Percentiles rank a stretch among this genome's conserved stretches.
These are phyloP conservation scores for Aureobasidium sp. DNA, from an alignment of 2,329 filamentous ascomycete species.

Conservation along the genomic window DNA sequence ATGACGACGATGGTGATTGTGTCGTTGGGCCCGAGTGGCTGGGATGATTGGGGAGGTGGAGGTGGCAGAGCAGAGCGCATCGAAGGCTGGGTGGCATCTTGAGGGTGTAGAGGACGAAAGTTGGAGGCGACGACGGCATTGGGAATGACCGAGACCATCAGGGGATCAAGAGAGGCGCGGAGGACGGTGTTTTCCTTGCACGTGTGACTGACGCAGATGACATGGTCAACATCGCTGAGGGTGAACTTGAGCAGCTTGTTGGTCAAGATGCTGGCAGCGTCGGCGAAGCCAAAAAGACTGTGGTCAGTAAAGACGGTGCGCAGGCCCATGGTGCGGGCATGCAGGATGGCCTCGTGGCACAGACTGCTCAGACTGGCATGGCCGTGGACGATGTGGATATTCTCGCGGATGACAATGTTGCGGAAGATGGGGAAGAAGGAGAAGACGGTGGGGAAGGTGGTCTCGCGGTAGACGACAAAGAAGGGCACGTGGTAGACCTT, in stretches of 20 bases:
- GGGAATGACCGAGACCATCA: slow-evolving; percentile 96
- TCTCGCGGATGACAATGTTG: slow-evolving; percentile 89
- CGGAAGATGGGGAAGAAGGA: slow-evolving; percentile 98
- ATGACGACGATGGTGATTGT: slow-evolving; percentile 95
- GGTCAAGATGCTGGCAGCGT: slow-evolving; percentile 89
- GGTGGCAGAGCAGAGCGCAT: slow-evolving; percentile 38
- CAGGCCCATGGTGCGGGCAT: slow-evolving; percentile 92
- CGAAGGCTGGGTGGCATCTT: slow-evolving; percentile 29
- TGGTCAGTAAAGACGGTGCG: slow-evolving; percentile 97
- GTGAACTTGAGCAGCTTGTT: slow-evolving; percentile 97
- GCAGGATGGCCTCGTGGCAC: slow-evolving; percentile 89
- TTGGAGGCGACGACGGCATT: slow-evolving; percentile 97
- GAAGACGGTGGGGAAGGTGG: slow-evolving; percentile 94
- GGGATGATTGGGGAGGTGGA: slow-evolving; percentile 49
- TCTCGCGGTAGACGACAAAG: slow-evolving; percentile 86
- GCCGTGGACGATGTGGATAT: slow-evolving; percentile 96
- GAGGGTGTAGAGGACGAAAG: slow-evolving; percentile 64
- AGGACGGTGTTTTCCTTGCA: slow-evolving; percentile 98
- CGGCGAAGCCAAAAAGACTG: slow-evolving; percentile 93
- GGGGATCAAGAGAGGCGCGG: slow-evolving; percentile 83
- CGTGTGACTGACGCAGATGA: slow-evolving; percentile 96
- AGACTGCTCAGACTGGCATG: slow-evolving; percentile 89
- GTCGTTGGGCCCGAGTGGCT: slow-evolving; percentile 71
- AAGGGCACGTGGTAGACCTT: slow-evolving; percentile 99
- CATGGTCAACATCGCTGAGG: slow-evolving; percentile 93